Conservation (phyloP, 176 grass and related monocot species). For the Otatea glauca region DNA sequence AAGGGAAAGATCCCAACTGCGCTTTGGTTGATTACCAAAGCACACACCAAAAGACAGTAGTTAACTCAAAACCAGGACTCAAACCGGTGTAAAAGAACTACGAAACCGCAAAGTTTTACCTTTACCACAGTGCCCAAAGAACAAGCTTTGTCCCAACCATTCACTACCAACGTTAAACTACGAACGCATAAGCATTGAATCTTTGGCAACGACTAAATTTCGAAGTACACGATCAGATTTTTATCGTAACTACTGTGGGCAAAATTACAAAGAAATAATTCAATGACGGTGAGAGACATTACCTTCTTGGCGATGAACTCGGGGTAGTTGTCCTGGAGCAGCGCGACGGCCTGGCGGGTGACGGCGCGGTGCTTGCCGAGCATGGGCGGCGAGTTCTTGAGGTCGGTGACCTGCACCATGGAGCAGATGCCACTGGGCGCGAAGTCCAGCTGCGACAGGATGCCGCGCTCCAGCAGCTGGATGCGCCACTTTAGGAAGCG, state of each 20-base stretch:
- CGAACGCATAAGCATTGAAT: constrained; percentile 29
- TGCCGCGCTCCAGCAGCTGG: constrained; percentile 90
- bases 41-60: constrained; percentile 51
- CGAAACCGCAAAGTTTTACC: constrained; percentile 32
- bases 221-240: not conserved
- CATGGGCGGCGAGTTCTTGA: constrained; percentile 91
- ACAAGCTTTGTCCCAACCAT: constrained; percentile 44
- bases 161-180: constrained; percentile 35
- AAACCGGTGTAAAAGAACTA: constrained; percentile 31
- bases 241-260: not conserved
- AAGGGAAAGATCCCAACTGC: constrained; percentile 22
- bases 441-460: constrained; percentile 81
- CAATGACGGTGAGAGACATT: not conserved
- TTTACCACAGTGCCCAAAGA: constrained; percentile 41
- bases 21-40: constrained; percentile 41
- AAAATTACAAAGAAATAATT: constrained; percentile 28
- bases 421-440: constrained; percentile 73
- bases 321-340: constrained; percentile 97
- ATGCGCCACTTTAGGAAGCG: constrained; percentile 99
- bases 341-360: constrained; percentile 76
- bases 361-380: constrained; percentile 92
- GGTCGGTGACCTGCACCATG: constrained; percentile 96
- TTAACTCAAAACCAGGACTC: constrained; percentile 38
- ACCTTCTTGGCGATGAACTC: constrained; percentile 99
- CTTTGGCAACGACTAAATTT: not conserved